Conservation (phyloP, 1,284 basidiomycete genomes). For the Moesziomyces parantarcticus region DNA sequence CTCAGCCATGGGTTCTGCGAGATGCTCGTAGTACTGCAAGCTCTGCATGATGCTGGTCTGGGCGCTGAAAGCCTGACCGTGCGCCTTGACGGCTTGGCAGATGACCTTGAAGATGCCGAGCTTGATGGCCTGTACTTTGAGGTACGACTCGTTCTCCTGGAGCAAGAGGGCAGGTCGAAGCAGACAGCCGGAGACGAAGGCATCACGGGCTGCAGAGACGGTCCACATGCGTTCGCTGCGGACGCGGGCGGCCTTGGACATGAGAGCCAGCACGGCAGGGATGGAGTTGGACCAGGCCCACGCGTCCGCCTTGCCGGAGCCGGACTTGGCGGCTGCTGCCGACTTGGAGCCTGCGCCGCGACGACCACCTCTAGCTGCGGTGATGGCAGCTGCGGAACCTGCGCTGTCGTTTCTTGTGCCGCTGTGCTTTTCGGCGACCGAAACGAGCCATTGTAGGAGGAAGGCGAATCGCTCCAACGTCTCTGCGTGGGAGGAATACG, state of each 20-base stretch:
- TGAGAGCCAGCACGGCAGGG: slow-evolving; percentile 54
- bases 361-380: slow-evolving; percentile 31
- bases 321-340: slow-evolving; percentile 32
- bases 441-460: slow-evolving; percentile 63
- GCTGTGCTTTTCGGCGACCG: slow-evolving; percentile 57
- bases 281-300: slow-evolving; percentile 60
- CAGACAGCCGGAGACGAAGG: slow-evolving; percentile 63
- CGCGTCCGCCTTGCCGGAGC: slow-evolving; percentile 40
- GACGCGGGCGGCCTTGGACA: slow-evolving; percentile 54
- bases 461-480: slow-evolving; percentile 63
- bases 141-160: slow-evolving; percentile 85
- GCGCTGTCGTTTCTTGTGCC: slow-evolving; percentile 25
- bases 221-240: slow-evolving; percentile 61
- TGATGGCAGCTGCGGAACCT: slow-evolving; percentile 26
- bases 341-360: slow-evolving; percentile 38
- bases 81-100: slow-evolving; percentile 89
- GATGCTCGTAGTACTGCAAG: slow-evolving; percentile 92
- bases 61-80: slow-evolving; percentile 76
- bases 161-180: slow-evolving; percentile 82
- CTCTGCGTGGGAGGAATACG: slow-evolving; percentile 51
- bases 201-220: slow-evolving; percentile 59
- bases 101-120: slow-evolving; percentile 86
- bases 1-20: slow-evolving; percentile 93
- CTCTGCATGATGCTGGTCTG: slow-evolving; percentile 92
- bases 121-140: slow-evolving; percentile 81